Evolutionary conservation across 2,329 filamentous ascomycete species (phyloP), one percentile per base, ranked within the genome.

Genomic region (Scorias spongiosa): DNA sequence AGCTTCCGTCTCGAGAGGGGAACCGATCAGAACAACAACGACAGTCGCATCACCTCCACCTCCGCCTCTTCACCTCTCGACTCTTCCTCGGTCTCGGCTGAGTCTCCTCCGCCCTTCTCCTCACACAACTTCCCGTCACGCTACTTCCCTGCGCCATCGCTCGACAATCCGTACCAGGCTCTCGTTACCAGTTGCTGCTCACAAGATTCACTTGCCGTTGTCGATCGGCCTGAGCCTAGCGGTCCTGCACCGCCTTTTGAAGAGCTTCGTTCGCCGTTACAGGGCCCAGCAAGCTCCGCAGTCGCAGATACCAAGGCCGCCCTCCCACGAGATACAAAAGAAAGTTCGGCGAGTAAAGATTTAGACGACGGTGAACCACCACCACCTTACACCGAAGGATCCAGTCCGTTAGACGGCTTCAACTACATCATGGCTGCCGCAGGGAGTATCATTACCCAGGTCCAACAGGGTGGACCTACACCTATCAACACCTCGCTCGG

Each of bases 371-470:
- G 78, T 66, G 91, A 96, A 69, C 89, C 89, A 46, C 91, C 91
- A 48, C 91, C 91, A 46, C 89, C 91, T 45, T 98, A 98, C 65
- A 87, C 84, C 54, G 89, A 96, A 76, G 88, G 89, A 57, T 82
- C 80, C 48, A 95, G 86, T 69, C 91, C 91, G 49, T 78, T 98
- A 63, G 76, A 83, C 48, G 85, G 86, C 46, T 98, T 98, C 61
- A 81, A 83, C 56, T 98, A 93, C 76, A 78, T 94, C 63, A 98
- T 98, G 91, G 88, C 91, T 67, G 84, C 87, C 63, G 84, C 88
- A 56, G 82, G 88, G 70, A 96, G 91, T 76, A 94, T 98, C 62
- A 93, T 98, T 69, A 98, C 91, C 66, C 91, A 98, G 70, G 91
- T 98, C 56, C 88, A 93, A 63, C 91, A 98, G 67, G 83, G 83